phyloP scores from a whole-genome alignment of 805 yeast species.

The Ogataea zsoltii region DNA sequence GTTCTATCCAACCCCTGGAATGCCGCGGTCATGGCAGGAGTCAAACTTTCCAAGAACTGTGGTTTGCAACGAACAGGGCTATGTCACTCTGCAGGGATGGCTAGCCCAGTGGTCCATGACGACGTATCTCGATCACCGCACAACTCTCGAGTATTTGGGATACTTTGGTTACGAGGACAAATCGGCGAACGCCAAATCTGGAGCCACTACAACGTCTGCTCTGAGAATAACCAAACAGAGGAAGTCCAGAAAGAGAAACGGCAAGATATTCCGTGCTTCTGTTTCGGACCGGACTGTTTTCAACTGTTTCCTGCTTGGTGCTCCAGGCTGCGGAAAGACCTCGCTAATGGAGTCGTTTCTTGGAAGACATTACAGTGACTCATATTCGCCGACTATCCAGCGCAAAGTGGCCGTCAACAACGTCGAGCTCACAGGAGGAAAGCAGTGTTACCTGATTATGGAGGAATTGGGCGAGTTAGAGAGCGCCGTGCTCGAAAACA shows the following conservation, averaged over 20 bases:
- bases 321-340: slow-evolving; percentile 83
- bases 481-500: slow-evolving; percentile 76
- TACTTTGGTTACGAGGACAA: slow-evolving; percentile 79
- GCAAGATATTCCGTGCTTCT: slow-evolving; percentile 63
- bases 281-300: slow-evolving; percentile 87
- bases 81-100: slow-evolving; percentile 96
- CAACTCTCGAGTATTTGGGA: slow-evolving; percentile 85
- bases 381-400: slow-evolving; percentile 77
- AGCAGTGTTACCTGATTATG: slow-evolving; percentile 86
- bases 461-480: slow-evolving; percentile 91
- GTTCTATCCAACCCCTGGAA: slow-evolving; percentile 90
- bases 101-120: slow-evolving; percentile 98
- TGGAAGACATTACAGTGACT: slow-evolving; percentile 67
- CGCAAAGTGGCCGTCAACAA: slow-evolving; percentile 87
- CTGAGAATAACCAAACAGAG: slow-evolving; percentile 82
- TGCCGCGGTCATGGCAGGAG: slow-evolving; percentile 85
- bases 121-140: slow-evolving; percentile 78
- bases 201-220: slow-evolving; percentile 41
- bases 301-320: slow-evolving; percentile 86
- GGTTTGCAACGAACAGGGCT: slow-evolving; percentile 86
- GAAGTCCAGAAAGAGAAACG: slow-evolving; percentile 62
- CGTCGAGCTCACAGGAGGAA: slow-evolving; percentile 91
- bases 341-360: slow-evolving; percentile 81
- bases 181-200: slow-evolving; percentile 20
- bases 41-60: slow-evolving; percentile 84